Conservation (phyloP, 2,329 filamentous ascomycete genomes). For the Colletotrichum sp. region DNA sequence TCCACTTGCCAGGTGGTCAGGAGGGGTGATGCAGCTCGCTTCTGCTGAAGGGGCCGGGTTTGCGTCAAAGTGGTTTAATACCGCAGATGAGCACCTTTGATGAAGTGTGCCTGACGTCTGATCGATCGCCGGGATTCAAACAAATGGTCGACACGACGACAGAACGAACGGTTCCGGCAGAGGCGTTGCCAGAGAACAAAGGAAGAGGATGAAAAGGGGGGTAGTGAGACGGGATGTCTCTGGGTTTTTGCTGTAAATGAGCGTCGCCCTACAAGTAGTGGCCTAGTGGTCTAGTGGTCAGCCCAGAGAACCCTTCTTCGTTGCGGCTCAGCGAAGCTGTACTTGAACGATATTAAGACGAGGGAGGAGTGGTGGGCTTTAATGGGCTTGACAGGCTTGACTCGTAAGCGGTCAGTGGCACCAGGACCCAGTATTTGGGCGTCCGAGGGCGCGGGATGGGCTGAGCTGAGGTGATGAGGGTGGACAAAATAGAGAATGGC, state of each 20-base stretch:
- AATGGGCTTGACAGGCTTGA: slow-evolving; percentile 1
- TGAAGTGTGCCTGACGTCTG: not conserved
- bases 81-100: not conserved
- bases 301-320: slow-evolving; percentile 2
- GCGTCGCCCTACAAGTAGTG: slow-evolving; percentile 4
- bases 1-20: slow-evolving; percentile 1
- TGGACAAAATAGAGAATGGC: not conserved
- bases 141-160: slow-evolving; percentile 11
- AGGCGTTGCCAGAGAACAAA: slow-evolving; percentile 18
- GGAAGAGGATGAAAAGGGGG: not conserved
- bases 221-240: slow-evolving; percentile 1
- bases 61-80: not conserved
- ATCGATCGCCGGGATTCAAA: not conserved
- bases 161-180: slow-evolving; percentile 2
- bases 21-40: not conserved
- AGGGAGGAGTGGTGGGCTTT: not conserved
- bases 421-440: not conserved
- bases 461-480: slow-evolving; percentile 1
- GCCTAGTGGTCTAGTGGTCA: slow-evolving; percentile 1
- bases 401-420: slow-evolving; percentile 5
- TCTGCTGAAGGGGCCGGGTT: not conserved
- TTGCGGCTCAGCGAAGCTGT: slow-evolving; percentile 10
- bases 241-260: slow-evolving; percentile 1
- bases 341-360: not conserved
- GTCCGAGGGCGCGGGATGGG: slow-evolving; percentile 5